phyloP scores from a whole-genome alignment of 2,329 filamentous ascomycete genomes.

The Cryphonectria radicalis region DNA sequence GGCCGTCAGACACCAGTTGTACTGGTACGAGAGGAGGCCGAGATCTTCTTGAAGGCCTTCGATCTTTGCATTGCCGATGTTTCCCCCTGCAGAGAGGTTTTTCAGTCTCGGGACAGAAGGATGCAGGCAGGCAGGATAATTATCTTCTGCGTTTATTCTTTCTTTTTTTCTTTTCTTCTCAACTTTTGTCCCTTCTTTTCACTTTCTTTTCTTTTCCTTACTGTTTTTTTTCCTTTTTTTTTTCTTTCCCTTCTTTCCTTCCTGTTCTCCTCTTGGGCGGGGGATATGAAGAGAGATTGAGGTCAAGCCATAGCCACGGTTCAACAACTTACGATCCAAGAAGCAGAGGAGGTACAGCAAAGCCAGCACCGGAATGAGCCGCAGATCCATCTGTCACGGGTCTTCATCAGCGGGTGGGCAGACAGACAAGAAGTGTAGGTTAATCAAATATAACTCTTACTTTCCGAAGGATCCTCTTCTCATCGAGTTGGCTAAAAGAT shows the following conservation, averaged over 20 bases:
- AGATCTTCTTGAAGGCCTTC: constrained; percentile 57
- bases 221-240: too few relatives aligned
- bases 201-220: not conserved
- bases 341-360: constrained; percentile 71
- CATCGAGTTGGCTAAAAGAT: constrained; percentile 49
- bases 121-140: constrained; percentile 50
- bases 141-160: not conserved
- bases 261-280: not conserved
- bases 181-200: not conserved
- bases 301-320: not conserved
- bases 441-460: constrained; percentile 44
- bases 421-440: constrained; percentile 66
- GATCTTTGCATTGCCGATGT: constrained; percentile 71
- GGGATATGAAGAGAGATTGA: not conserved
- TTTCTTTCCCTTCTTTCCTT: too few relatives aligned
- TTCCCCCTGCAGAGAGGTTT: constrained; percentile 45
- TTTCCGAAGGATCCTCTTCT: constrained; percentile 64
- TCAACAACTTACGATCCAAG: constrained; percentile 54
- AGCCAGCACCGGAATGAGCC: constrained; percentile 66
- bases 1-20: constrained; percentile 70
- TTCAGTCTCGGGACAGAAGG: constrained; percentile 60
- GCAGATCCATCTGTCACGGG: constrained; percentile 55
- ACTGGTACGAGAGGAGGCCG: constrained; percentile 66
- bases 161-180: not conserved
- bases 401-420: constrained; percentile 40